A percentile compares a stretch with the other conserved stretches of the same genome.
These are phyloP conservation scores for Fagopyrum homotropicum DNA, from an alignment of 148 eudicot genomes.

Conservation along the genomic window DNA sequence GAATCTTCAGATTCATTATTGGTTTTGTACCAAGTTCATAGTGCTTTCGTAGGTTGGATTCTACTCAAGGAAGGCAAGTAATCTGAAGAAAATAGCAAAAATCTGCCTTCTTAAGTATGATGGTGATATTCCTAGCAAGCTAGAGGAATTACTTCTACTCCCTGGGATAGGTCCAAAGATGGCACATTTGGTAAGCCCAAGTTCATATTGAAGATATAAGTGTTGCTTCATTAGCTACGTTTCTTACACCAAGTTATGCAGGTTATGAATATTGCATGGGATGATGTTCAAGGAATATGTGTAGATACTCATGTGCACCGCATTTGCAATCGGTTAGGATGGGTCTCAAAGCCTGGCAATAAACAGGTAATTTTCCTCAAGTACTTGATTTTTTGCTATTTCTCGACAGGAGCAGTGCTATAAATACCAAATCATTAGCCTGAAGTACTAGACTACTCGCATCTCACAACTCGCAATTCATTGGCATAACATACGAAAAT, in stretches of 20 bases:
- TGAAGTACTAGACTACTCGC: not conserved
- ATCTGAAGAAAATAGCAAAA: slow-evolving; percentile 79
- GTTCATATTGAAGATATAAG: not conserved
- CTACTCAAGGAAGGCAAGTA: slow-evolving; percentile 78
- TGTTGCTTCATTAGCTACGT: slow-evolving; percentile 14
- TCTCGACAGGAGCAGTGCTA: not conserved
- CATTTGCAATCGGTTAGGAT: slow-evolving; percentile 87
- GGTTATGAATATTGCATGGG: slow-evolving; percentile 91
- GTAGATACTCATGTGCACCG: slow-evolving; percentile 99
- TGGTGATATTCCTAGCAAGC: slow-evolving; percentile 83
- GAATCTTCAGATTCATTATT: not conserved
- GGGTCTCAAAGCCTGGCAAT: slow-evolving; percentile 75
- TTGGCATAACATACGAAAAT: not conserved
- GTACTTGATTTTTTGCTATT: not conserved
- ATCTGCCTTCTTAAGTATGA: slow-evolving; percentile 66
- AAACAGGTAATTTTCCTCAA: slow-evolving; percentile 40
- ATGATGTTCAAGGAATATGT: slow-evolving; percentile 95
- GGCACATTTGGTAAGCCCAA: slow-evolving; percentile 76
- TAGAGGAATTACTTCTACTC: slow-evolving; percentile 71
- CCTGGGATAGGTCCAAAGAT: slow-evolving; percentile 98
- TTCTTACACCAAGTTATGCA: slow-evolving; percentile 12
- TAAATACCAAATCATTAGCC: not conserved
- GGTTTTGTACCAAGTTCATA: not conserved
- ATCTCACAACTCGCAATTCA: not conserved
- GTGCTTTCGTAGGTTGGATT: slow-evolving; percentile 65